phyloP scores from a whole-genome alignment of 176 grass and related monocot genomes.

The Canna indica region DNA sequence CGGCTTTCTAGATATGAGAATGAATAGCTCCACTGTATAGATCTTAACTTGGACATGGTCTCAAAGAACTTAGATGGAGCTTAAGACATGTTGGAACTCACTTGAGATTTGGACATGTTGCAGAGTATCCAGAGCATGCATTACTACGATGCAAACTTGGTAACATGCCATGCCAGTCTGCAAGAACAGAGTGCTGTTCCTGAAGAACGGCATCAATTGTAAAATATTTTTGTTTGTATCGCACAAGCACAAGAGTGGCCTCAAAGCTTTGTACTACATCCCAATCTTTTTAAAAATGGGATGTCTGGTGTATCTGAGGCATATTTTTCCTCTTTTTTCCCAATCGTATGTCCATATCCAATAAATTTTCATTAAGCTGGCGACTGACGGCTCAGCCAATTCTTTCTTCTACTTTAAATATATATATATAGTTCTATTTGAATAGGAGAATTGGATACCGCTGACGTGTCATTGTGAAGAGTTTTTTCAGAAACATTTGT shows the following conservation, averaged over 20 bases:
- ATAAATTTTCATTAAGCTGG: background rate
- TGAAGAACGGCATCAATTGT: background rate
- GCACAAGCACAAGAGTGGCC: background rate
- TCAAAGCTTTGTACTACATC: background rate
- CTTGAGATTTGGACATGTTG: background rate
- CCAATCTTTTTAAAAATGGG: constrained; percentile 7
- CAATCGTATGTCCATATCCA: background rate
- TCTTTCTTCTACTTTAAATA: background rate
- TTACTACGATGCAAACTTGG: background rate
- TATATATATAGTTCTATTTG: too few relatives aligned
- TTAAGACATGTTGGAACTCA: background rate
- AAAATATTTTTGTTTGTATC: background rate
- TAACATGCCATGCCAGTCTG: background rate
- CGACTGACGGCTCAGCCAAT: background rate
- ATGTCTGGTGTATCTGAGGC: background rate
- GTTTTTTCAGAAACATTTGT: too few relatives aligned
- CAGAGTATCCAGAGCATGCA: background rate
- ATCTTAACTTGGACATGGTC: background rate
- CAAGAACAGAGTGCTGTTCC: background rate
- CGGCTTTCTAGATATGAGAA: constrained; percentile 7
- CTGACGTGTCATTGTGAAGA: too few relatives aligned
- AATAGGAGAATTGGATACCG: too few relatives aligned
- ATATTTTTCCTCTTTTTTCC: background rate
- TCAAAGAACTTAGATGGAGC: background rate
- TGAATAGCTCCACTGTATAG: background rate